Conservation (phyloP, 2,329 filamentous ascomycete species). For the Colletotrichum camelliae region DNA sequence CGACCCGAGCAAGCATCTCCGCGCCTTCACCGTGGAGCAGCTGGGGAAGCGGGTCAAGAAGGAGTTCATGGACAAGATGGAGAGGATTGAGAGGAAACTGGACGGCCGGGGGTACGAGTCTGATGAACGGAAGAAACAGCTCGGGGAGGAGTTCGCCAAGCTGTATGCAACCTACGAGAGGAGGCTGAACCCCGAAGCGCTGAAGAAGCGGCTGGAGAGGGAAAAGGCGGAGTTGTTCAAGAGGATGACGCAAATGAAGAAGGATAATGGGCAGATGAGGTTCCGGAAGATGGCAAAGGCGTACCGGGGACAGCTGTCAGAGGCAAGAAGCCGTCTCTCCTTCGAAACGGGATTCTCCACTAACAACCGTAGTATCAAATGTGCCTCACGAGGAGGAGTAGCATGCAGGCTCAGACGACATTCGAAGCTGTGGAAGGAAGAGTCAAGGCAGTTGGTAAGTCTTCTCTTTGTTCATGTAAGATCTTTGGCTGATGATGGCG, state of each 20-base stretch:
- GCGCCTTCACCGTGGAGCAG: not conserved
- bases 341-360: too few species aligned
- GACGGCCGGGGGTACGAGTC: not conserved
- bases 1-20: not conserved
- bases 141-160: not conserved
- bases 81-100: not conserved
- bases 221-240: not conserved
- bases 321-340: not conserved
- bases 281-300: not conserved
- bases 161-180: not conserved
- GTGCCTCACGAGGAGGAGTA: not conserved
- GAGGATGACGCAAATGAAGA: not conserved
- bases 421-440: not conserved
- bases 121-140: not conserved
- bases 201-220: not conserved
- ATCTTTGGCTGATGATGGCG: fast-evolving
- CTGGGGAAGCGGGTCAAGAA: not conserved
- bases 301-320: not conserved
- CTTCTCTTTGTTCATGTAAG: fast-evolving
- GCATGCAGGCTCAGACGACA: not conserved
- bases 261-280: not conserved
- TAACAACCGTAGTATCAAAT: not conserved
- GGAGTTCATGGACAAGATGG: constrained; percentile 4
- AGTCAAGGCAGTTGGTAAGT: constrained; percentile 12
- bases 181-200: not conserved